Conservation (phyloP, 2,329 filamentous ascomycete species). For the Cadophora luteo-olivacea region DNA sequence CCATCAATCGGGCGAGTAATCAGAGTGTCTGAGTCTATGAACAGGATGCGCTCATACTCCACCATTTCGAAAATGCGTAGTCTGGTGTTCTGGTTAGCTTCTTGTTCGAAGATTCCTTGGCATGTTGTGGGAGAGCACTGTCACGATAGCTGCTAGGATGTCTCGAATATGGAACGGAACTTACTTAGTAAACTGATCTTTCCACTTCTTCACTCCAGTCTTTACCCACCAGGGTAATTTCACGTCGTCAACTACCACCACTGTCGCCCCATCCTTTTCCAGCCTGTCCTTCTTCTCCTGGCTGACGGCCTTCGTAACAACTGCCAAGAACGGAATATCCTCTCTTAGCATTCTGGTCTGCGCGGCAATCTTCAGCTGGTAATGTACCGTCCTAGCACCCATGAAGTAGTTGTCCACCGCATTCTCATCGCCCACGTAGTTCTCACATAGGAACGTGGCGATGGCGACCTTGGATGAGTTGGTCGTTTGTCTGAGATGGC, state of each 20-base stretch:
- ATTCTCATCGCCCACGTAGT: constrained; percentile 34
- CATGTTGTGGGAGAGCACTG: neutral
- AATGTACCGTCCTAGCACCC: constrained; percentile 48
- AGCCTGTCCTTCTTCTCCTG: constrained; percentile 45
- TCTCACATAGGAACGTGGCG: constrained; percentile 48
- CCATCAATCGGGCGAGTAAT: constrained; percentile 47
- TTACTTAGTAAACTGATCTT: constrained; percentile 48
- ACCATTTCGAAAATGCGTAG: constrained; percentile 50
- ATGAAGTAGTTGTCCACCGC: constrained; percentile 49
- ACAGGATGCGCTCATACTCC: constrained; percentile 50
- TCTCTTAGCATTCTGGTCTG: constrained; percentile 44
- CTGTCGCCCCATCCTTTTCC: constrained; percentile 48
- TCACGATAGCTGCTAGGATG: too few relatives aligned
- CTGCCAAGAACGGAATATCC: constrained; percentile 48
- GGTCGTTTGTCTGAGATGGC: neutral
- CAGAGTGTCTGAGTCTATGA: constrained; percentile 52
- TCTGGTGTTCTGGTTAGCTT: constrained; percentile 38
- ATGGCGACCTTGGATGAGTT: constrained; percentile 38
- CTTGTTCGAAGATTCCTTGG: neutral
- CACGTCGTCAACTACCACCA: constrained; percentile 48
- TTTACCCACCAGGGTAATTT: constrained; percentile 46
- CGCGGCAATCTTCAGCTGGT: constrained; percentile 50
- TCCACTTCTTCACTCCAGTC: constrained; percentile 48
- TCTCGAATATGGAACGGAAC: neutral
- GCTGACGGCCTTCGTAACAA: constrained; percentile 46